Percentiles rank a stretch among this genome's conserved stretches.
These are phyloP conservation scores for Flaveria linearis DNA, from an alignment of 129 eudicot genomes.

Conservation along the genomic window DNA sequence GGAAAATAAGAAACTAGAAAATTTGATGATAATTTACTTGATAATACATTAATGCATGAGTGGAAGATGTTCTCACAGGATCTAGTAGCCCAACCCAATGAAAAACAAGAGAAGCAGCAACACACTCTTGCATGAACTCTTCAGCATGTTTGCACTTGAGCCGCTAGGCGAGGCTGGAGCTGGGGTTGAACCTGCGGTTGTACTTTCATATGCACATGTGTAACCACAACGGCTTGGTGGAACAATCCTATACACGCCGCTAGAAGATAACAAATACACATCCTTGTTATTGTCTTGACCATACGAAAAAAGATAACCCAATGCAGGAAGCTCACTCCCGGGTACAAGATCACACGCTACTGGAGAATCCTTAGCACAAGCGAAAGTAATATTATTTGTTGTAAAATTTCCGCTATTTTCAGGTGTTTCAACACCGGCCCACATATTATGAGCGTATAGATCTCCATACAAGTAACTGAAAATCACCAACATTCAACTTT, in stretches of 20 bases:
- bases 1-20: background rate
- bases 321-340: conserved; percentile 55
- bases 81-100: conserved; percentile 32
- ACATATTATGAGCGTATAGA: conserved; percentile 66
- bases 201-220: conserved; percentile 52
- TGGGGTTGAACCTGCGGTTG: conserved; percentile 25
- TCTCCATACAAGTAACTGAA: conserved; percentile 80
- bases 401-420: conserved; percentile 72
- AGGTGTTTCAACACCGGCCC: conserved; percentile 76
- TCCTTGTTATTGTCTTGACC: conserved; percentile 72
- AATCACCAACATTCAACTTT: conserved; percentile 13
- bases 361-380: conserved; percentile 74
- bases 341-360: conserved; percentile 54
- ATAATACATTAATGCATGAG: background rate
- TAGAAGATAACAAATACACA: conserved; percentile 54
- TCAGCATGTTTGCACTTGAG: conserved; percentile 42
- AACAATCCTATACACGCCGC: conserved; percentile 76
- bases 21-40: conserved; percentile 7
- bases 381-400: conserved; percentile 34
- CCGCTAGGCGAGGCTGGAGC: conserved; percentile 39
- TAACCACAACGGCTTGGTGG: conserved; percentile 77
- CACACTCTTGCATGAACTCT: conserved; percentile 27
- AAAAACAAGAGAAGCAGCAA: conserved; percentile 36
- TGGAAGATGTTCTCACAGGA: background rate
- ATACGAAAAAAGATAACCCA: conserved; percentile 72